A percentile compares a stretch with the other conserved stretches of the same genome.
These are phyloP conservation scores for Lactarius hengduanensis DNA, from an alignment of 768 basidiomycete species.

Conservation along the genomic window DNA sequence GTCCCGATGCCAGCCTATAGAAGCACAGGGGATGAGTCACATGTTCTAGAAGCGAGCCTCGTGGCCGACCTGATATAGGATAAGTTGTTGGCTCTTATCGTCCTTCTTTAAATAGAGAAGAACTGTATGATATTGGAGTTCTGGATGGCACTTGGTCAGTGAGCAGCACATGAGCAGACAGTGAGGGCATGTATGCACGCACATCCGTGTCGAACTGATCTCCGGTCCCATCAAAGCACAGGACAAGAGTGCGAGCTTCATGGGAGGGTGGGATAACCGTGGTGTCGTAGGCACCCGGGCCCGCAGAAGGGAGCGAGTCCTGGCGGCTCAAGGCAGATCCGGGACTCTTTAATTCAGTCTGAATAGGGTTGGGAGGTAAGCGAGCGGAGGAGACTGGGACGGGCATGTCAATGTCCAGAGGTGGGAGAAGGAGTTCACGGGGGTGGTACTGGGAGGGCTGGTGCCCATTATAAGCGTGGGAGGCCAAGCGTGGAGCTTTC, in stretches of 20 bases:
- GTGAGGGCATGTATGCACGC: constrained; percentile 27
- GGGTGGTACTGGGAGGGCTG: not conserved
- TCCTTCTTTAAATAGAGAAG: constrained; percentile 70
- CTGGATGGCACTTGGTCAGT: constrained; percentile 36
- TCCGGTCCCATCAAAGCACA: constrained; percentile 68
- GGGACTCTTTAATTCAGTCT: not conserved
- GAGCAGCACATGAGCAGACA: not conserved
- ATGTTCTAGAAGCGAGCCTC: not conserved
- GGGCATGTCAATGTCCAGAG: constrained; percentile 9
- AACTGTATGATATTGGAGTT: constrained; percentile 74
- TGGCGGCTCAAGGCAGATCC: not conserved
- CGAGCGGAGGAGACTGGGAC: not conserved
- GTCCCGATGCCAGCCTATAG: constrained; percentile 69
- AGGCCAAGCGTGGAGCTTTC: constrained; percentile 1
- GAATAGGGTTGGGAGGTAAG: not conserved
- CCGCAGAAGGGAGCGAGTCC: not conserved
- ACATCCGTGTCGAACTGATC: constrained; percentile 70
- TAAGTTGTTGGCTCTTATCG: constrained; percentile 56
- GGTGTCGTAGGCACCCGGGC: constrained; percentile 7
- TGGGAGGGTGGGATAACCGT: constrained; percentile 31
- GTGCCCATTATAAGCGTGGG: constrained; percentile 1
- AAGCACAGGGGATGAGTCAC: not conserved
- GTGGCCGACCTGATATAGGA: constrained; percentile 62
- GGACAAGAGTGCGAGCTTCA: constrained; percentile 50
- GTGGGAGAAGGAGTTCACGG: constrained; percentile 1